Evolutionary conservation across 1,284 basidiomycete genomes (phyloP), one percentile per base, ranked within the genome.

Genomic region (Sphaerobolus stellatus): DNA sequence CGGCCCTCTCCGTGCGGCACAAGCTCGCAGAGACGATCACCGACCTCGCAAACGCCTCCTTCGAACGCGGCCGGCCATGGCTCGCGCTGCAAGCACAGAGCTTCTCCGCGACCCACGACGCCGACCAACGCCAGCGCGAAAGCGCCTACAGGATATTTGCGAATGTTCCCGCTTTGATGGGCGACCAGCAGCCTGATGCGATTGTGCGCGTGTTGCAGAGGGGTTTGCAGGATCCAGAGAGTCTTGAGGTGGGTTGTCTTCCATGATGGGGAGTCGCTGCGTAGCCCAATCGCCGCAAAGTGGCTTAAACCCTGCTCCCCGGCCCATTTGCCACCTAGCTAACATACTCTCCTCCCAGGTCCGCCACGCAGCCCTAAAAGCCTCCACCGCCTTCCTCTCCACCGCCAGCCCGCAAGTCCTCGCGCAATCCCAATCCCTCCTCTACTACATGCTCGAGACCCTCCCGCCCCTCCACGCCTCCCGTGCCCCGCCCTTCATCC

Each of bases 11-110:
- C 25, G 86, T 89, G 8, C 75, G 86, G n/a, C 75, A 79, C 24
- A 88, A 87, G 67, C 76, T 81, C 1, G 84, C 87, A 14, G 88
- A 90, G 63, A 87, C 88, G 1, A 76, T 87, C 25, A 82, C 79
- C 55, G 88, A 91, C 62, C 71, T 91, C 31, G 84, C 87, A 2
- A 86, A 85, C 58, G 80, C 87, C 50, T 80, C 81, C 13, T 88
- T 91, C 83, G 66, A 69, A 20, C 76, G 86, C 1, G 88, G 88
- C 2, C 68, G 86, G 16, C 88, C 88, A 2, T 91, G 89, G 87
- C 88, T 88, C 63, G 82, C 84, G 2, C 73, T 91, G 2, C 87
- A 90, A 64, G 81, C 79, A 0, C 84, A 85, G 56, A 76, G 78
- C 0, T 90, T 88, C 62, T 75, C 68, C 20, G 60, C 57, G 34